A percentile compares a stretch with the other conserved stretches of the same genome.
Conservation (phyloP, 805 yeast genomes). For the Sporopachydermia lactativora region DNA sequence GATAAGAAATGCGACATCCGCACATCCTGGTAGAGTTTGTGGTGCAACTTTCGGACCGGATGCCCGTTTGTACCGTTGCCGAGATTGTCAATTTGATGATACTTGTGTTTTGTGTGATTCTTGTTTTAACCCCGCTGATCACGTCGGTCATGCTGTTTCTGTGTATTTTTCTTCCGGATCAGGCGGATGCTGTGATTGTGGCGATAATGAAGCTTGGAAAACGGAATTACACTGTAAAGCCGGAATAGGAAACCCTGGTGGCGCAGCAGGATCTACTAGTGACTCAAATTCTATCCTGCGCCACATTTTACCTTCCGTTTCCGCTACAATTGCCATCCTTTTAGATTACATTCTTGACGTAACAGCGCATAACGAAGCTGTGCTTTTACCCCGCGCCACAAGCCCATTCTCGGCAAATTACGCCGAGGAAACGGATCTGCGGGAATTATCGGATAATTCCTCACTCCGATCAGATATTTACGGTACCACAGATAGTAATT, state of each 20-base stretch:
- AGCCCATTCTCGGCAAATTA: constrained; percentile 11
- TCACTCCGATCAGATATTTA: constrained; percentile 3
- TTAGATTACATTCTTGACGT: constrained; percentile 32
- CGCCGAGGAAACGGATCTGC: constrained; percentile 5
- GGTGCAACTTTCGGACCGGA: constrained; percentile 46
- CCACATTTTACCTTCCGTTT: not conserved
- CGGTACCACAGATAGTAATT: constrained; percentile 4
- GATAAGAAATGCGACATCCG: too few relatives aligned
- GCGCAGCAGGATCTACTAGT: constrained; percentile 6
- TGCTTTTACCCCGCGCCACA: constrained; percentile 19
- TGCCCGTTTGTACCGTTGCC: constrained; percentile 59
- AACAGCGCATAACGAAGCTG: constrained; percentile 24
- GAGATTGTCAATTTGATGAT: constrained; percentile 63
- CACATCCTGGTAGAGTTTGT: constrained; percentile 53
- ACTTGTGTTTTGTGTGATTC: constrained; percentile 65
- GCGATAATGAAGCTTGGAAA: constrained; percentile 54
- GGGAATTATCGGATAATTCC: constrained; percentile 2
- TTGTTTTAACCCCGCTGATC: constrained; percentile 62
- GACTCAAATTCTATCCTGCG: not conserved
- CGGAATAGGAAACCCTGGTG: constrained; percentile 5
- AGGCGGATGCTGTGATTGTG: constrained; percentile 62
- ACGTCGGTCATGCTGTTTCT: constrained; percentile 48
- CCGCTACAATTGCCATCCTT: constrained; percentile 20
- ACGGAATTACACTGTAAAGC: constrained; percentile 34
- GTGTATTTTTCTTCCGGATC: constrained; percentile 33